phyloP scores from a whole-genome alignment of 2,329 filamentous ascomycete species.

The Capronia americana region DNA sequence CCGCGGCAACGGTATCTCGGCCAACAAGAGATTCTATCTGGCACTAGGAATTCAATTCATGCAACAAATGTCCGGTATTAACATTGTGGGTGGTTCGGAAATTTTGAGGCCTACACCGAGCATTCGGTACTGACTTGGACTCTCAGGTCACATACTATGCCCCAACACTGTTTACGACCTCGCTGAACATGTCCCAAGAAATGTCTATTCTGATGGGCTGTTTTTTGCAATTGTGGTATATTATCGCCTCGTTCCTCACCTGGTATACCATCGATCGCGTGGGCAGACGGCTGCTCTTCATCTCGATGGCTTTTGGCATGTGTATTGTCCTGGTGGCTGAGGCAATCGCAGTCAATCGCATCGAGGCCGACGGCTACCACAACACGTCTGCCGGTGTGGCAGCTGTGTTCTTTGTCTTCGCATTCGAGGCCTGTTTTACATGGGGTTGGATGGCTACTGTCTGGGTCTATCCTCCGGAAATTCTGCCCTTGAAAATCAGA shows the following conservation, averaged over 20 bases:
- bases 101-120: conserved; percentile 43
- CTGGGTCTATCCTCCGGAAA: conserved; percentile 52
- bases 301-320: conserved; percentile 24
- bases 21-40: conserved; percentile 58
- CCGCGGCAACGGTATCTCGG: conserved; percentile 41
- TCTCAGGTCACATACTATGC: conserved; percentile 52
- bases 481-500: conserved; percentile 56
- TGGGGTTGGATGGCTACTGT: conserved; percentile 45
- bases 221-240: conserved; percentile 62
- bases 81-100: conserved; percentile 45
- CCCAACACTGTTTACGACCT: conserved; percentile 37
- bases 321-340: conserved; percentile 68
- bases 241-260: conserved; percentile 58
- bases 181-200: conserved; percentile 50
- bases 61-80: conserved; percentile 55
- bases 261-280: conserved; percentile 50
- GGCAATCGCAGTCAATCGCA: conserved; percentile 43
- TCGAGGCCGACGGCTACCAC: conserved; percentile 12
- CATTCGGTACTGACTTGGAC: background rate
- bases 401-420: conserved; percentile 63
- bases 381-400: conserved; percentile 50
- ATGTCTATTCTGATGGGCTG: conserved; percentile 54
- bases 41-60: conserved; percentile 48
- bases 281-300: conserved; percentile 29
- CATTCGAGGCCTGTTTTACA: conserved; percentile 68